Conservation (phyloP, 805 yeast genomes). For the Ogataea haglerorum region DNA sequence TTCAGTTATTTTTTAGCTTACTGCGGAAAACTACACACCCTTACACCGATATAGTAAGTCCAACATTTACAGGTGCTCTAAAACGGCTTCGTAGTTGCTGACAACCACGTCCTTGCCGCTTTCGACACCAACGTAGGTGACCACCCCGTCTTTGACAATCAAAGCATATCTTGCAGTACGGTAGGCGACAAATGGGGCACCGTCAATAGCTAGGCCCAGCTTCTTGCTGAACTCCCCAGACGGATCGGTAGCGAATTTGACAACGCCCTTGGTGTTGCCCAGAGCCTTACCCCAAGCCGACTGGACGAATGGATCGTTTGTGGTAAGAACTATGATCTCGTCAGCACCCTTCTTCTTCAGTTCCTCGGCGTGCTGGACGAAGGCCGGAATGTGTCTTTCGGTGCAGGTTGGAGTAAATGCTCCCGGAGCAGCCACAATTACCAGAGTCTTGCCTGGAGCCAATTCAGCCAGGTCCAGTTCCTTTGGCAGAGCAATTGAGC, state of each 20-base stretch:
- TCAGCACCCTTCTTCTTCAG: conserved; percentile 40
- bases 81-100: conserved; percentile 44
- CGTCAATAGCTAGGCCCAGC: conserved; percentile 54
- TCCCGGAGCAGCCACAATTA: conserved; percentile 46
- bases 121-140: conserved; percentile 41
- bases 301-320: conserved; percentile 41
- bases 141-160: conserved; percentile 47
- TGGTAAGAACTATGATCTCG: conserved; percentile 36
- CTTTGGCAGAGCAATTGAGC: conserved; percentile 40
- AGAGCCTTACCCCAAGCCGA: conserved; percentile 48
- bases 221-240: conserved; percentile 54
- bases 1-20: conserved; percentile 3
- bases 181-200: conserved; percentile 49
- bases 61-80: conserved; percentile 16
- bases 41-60: conserved; percentile 1
- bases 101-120: conserved; percentile 40
- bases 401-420: conserved; percentile 51
- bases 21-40: background rate
- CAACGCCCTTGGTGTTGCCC: conserved; percentile 34
- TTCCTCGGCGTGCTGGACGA: conserved; percentile 31
- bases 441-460: conserved; percentile 36
- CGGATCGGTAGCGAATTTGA: conserved; percentile 64
- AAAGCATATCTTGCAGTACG: conserved; percentile 74
- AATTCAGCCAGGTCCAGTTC: conserved; percentile 35
- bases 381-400: conserved; percentile 41